Evolutionary conservation across 2,329 filamentous ascomycete genomes (phyloP).

Genomic region (Colletotrichum musae): DNA sequence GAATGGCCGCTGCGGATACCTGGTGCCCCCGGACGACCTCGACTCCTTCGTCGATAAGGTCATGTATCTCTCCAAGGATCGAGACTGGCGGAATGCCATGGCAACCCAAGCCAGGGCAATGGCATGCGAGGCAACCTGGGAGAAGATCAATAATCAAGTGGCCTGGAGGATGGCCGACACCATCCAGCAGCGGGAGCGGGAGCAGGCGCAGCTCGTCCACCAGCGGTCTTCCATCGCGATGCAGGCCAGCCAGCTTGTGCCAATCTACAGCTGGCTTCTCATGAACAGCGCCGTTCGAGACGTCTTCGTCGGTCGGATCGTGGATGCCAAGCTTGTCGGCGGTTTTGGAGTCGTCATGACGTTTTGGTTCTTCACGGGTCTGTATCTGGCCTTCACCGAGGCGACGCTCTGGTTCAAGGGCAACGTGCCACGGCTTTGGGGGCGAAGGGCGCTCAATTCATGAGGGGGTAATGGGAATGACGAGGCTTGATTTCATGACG

Average conservation of each 20-base stretch:
- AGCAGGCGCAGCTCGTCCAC: constrained; percentile 42
- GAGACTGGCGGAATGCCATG: constrained; percentile 60
- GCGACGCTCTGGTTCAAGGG: constrained; percentile 53
- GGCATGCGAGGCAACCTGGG: constrained; percentile 77
- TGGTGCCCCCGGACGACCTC: constrained; percentile 72
- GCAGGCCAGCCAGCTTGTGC: constrained; percentile 51
- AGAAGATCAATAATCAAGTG: constrained; percentile 79
- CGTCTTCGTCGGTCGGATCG: constrained; percentile 53
- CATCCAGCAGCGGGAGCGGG: constrained; percentile 62
- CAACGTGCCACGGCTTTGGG: constrained; percentile 21
- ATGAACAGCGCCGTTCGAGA: constrained; percentile 57
- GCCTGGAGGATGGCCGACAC: constrained; percentile 73
- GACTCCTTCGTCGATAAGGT: constrained; percentile 70
- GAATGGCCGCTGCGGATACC: constrained; percentile 71
- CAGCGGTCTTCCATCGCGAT: constrained; percentile 35
- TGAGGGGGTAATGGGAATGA: neutral
- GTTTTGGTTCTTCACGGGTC: constrained; percentile 64
- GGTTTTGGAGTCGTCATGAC: constrained; percentile 62
- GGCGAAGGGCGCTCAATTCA: neutral
- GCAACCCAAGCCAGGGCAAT: constrained; percentile 64
- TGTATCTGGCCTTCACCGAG: constrained; percentile 66
- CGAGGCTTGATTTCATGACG: neutral
- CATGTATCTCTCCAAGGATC: constrained; percentile 63
- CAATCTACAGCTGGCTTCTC: constrained; percentile 61
- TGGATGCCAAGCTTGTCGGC: constrained; percentile 60